Evolutionary conservation across 1,284 basidiomycete species (phyloP), one percentile per base, ranked within the genome.

Genomic region (Xerocomus minutiporus): DNA sequence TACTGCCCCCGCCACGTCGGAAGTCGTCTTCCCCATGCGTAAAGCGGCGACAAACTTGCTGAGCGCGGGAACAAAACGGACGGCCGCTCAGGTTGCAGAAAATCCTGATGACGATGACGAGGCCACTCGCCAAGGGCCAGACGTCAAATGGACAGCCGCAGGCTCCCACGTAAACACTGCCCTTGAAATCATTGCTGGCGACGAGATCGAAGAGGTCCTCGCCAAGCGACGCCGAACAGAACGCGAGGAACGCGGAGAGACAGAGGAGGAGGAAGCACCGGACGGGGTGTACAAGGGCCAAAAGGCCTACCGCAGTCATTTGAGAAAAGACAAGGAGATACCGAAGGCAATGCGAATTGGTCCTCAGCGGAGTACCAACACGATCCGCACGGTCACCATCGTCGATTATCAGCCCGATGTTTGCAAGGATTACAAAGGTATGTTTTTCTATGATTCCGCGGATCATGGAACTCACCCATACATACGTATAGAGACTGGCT

Each of bases 401-500:
- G 82, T 93, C 47, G 97, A 99, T 75, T 99, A 98, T 73, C 97
- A 99, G 73, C 96, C 97, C 3, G 96, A 98, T 66, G 92, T 98
- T 20, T 99, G 97, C 74, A 99, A 99, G 71, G 95, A 98, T 72
- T 99, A 99, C 74, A 98, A 97, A 83, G 91, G 91, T 91, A 53
- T 34, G 59, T 54, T 47, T 58, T 26, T 32, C 49, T 47, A 35
- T 26, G 45, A 55, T 45, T 7, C 52, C 48, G 55, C 50, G 57
- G 59, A 45, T 51, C 59, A 62, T 54, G 39, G 11, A 5, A 61
- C 60, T 62, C 57, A 62, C 57, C 47, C 53, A 53, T 57, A 3
- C 41, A 39, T 46, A 29, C 38, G 38, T 8, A 36, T 63, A 94
- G 96, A 99, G 74, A 99, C 96, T 41, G 97, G 97, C 0, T 99